Evolutionary conservation across 2,329 filamentous ascomycete species (phyloP).

Genomic region (Ascosphaera apis): DNA sequence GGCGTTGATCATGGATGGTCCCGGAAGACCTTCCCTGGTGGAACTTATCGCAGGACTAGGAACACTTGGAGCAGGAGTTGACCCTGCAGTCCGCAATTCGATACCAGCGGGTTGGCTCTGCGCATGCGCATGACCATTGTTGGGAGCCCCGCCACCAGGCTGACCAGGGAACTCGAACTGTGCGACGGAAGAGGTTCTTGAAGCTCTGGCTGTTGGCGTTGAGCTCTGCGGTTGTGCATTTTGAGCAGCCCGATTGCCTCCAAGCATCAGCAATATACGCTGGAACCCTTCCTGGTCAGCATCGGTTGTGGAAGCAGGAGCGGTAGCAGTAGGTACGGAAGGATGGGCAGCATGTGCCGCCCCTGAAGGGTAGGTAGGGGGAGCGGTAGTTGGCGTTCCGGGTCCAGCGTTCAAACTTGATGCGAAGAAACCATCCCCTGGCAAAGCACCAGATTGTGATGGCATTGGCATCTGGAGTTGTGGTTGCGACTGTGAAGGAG

Average conservation of each 20-base stretch:
- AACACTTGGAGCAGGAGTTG: slow-evolving; percentile 14
- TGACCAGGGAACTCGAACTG: slow-evolving; percentile 10
- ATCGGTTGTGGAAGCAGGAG: slow-evolving; percentile 25
- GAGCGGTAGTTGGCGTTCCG: slow-evolving; percentile 9
- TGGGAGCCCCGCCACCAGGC: slow-evolving; percentile 5
- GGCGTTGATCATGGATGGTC: slow-evolving; percentile 11
- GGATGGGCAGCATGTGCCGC: too few species aligned
- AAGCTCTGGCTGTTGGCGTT: too few species aligned
- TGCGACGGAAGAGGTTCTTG: too few species aligned
- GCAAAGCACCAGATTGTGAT: too few species aligned
- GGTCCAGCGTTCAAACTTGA: too few species aligned
- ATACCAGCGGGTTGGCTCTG: too few species aligned
- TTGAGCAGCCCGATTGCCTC: slow-evolving; percentile 27
- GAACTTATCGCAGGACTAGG: slow-evolving; percentile 8
- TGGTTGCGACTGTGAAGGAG: slow-evolving; percentile 7
- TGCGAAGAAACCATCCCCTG: too few species aligned
- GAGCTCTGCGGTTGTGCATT: slow-evolving; percentile 23
- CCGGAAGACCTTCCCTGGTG: slow-evolving; percentile 8
- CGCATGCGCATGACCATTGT: slow-evolving; percentile 9
- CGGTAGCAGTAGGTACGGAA: too few species aligned
- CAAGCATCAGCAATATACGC: slow-evolving; percentile 59
- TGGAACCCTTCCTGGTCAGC: slow-evolving; percentile 74
- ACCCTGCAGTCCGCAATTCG: too few species aligned
- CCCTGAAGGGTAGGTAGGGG: slow-evolving; percentile 14
- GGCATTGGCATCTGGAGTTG: slow-evolving; percentile 5